Conservation (phyloP, 2,329 filamentous ascomycete genomes). For the Botryotinia calthae region DNA sequence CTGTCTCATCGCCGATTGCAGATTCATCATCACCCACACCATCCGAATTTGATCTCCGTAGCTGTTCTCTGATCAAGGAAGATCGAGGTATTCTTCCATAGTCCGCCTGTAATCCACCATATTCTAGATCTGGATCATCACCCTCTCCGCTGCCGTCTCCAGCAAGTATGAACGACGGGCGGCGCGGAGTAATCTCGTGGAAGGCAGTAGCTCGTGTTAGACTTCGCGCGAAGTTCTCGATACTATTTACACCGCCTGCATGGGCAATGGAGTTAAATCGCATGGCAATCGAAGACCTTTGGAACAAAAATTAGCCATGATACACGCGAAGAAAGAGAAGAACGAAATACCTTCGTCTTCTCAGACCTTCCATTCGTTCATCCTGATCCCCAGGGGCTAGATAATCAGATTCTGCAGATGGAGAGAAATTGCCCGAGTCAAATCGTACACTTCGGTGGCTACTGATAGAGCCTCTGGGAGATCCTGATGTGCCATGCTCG, state of each 20-base stretch:
- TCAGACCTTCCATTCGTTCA: conserved; percentile 23
- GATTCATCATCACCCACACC: conserved; percentile 35
- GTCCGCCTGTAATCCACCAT: conserved; percentile 32
- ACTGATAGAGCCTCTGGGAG: conserved; percentile 36
- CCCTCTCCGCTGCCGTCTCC: conserved; percentile 43
- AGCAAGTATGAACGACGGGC: conserved; percentile 68
- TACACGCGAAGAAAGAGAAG: neutral
- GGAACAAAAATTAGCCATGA: conserved; percentile 4
- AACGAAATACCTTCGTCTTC: conserved; percentile 34
- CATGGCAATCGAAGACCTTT: conserved; percentile 58
- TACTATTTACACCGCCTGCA: conserved; percentile 87
- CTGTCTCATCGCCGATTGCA: conserved; percentile 20
- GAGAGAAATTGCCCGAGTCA: conserved; percentile 24
- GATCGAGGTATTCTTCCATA: conserved; percentile 30
- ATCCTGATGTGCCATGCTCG: conserved; percentile 35
- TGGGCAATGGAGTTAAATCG: conserved; percentile 60
- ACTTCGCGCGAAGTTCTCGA: conserved; percentile 88
- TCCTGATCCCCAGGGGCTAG: conserved; percentile 1
- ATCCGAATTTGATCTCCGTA: conserved; percentile 43
- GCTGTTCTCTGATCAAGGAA: conserved; percentile 51
- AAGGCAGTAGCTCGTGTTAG: conserved; percentile 91
- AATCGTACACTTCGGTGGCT: conserved; percentile 35
- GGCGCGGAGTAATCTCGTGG: conserved; percentile 78
- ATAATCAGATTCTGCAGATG: conserved; percentile 9
- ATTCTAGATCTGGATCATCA: conserved; percentile 31